Conservation (phyloP, 306 rosid species). For the Pueraria montana region DNA sequence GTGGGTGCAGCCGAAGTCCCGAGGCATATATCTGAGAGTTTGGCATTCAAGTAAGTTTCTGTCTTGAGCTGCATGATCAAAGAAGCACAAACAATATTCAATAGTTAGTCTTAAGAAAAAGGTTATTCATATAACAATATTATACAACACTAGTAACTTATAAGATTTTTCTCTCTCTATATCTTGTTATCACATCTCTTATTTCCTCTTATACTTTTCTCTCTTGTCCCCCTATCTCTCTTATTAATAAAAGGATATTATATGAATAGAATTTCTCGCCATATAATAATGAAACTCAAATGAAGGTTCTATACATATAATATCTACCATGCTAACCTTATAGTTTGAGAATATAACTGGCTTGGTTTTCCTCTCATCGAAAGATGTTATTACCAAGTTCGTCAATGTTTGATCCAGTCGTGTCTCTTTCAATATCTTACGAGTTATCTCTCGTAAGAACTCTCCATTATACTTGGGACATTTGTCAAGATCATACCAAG, state of each 20-base stretch:
- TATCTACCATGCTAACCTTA: slow-evolving; percentile 24
- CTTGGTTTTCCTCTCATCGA: slow-evolving; percentile 13
- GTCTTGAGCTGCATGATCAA: slow-evolving; percentile 9
- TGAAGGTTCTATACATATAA: background rate
- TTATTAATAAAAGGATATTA: background rate
- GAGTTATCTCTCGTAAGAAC: background rate
- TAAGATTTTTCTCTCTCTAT: no score
- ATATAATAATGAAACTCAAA: no score
- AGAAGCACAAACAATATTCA: background rate
- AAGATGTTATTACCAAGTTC: slow-evolving; percentile 36
- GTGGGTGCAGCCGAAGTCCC: slow-evolving; percentile 40
- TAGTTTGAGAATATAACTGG: slow-evolving; percentile 42
- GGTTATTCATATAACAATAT: no score
- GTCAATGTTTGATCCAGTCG: slow-evolving; percentile 31
- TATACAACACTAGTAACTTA: no score
- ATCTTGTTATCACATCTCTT: no score
- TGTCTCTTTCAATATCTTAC: background rate
- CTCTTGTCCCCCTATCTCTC: no score
- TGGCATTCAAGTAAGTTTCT: background rate
- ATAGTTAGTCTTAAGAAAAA: background rate
- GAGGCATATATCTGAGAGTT: slow-evolving; percentile 42
- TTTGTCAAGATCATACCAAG: no score
- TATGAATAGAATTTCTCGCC: no score
- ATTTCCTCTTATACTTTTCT: background rate
- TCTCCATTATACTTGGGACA: background rate